Percentiles rank a stretch among this genome's conserved stretches.
phyloP scores from a whole-genome alignment of 1,139 yeast genomes.

The Yamadazyma membranifaciens region DNA sequence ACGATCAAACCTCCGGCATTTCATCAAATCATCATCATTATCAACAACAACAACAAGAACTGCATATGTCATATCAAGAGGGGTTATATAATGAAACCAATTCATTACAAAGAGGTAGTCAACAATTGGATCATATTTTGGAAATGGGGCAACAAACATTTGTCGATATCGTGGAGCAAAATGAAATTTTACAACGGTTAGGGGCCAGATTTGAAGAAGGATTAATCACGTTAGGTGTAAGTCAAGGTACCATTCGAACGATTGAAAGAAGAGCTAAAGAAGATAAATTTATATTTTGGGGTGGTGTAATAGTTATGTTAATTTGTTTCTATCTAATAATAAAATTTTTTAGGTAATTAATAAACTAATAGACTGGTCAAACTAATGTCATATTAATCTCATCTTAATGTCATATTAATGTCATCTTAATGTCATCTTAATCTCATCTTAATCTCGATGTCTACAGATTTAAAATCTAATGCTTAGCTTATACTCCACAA shows the following conservation, averaged over 20 bases:
- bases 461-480: no score
- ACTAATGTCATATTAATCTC: no score
- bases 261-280: conserved; percentile 85
- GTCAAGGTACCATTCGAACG: conserved; percentile 77
- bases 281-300: conserved; percentile 87
- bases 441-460: no score
- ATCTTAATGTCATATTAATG: no score
- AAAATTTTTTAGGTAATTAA: conserved; percentile 55
- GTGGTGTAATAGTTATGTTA: conserved; percentile 63
- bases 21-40: conserved; percentile 5
- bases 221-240: conserved; percentile 80
- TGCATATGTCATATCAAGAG: conserved; percentile 49
- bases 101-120: conserved; percentile 67
- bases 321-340: conserved; percentile 69
- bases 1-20: conserved; percentile 26
- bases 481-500: no score
- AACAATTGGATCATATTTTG: conserved; percentile 82
- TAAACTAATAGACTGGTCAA: background rate
- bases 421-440: no score
- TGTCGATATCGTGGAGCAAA: conserved; percentile 85
- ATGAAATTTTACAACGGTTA: conserved; percentile 63
- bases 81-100: conserved; percentile 70
- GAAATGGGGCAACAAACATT: conserved; percentile 88
- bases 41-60: conserved; percentile 21
- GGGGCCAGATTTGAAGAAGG: conserved; percentile 67